A percentile compares a stretch with the other conserved stretches of the same genome.
Evolutionary conservation across 345 rosid species (phyloP).

Genomic region (Populus pruinosa): DNA sequence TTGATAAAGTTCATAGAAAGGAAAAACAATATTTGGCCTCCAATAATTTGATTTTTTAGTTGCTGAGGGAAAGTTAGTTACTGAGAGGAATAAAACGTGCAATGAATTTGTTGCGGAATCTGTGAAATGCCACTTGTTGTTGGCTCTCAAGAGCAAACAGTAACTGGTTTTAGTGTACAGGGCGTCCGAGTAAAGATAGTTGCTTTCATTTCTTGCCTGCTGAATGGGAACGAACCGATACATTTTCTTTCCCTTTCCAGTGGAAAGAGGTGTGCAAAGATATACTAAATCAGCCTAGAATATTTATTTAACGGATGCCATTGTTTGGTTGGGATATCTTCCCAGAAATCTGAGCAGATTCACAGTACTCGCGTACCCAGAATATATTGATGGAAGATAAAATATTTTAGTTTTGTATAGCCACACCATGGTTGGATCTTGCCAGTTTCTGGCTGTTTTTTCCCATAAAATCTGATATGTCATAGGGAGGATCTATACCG

Average conservation of each 20-base stretch:
- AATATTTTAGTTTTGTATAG: background rate
- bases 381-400: background rate
- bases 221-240: background rate
- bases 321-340: background rate
- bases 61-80: background rate
- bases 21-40: background rate
- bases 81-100: background rate
- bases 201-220: background rate
- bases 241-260: background rate
- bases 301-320: background rate
- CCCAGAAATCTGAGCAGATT: background rate
- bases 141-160: background rate
- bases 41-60: background rate
- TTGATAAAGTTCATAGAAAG: slow-evolving; percentile 7
- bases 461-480: background rate
- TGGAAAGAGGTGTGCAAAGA: background rate
- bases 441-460: background rate
- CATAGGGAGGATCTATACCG: background rate
- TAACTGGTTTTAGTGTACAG: background rate
- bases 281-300: background rate
- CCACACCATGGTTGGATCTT: background rate
- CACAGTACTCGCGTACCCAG: background rate
- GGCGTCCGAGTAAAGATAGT: background rate
- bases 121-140: background rate
- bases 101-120: background rate